phyloP scores from a whole-genome alignment of 129 eudicot genomes.

The Lactuca sativa region DNA sequence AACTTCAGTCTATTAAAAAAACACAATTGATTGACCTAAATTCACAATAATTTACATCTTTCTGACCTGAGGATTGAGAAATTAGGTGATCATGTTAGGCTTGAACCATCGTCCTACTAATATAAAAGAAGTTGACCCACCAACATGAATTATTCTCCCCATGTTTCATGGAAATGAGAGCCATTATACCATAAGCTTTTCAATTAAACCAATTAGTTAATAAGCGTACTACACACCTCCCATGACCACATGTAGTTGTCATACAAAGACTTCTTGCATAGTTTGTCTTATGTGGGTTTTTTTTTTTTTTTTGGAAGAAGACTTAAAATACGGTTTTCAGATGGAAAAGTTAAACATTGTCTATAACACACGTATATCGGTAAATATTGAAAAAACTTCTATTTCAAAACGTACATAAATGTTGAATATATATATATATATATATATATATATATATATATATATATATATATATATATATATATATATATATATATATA shows the following conservation, averaged over 20 bases:
- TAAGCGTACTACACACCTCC: constrained; percentile 37
- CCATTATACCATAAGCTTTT: constrained; percentile 30
- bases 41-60: constrained; percentile 15
- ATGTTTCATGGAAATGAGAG: constrained; percentile 38
- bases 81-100: constrained; percentile 37
- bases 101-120: constrained; percentile 38
- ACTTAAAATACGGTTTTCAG: neutral
- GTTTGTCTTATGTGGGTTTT: constrained; percentile 3
- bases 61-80: constrained; percentile 17
- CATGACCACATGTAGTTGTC: constrained; percentile 37
- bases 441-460: too few relatives aligned
- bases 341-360: neutral
- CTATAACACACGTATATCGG: neutral
- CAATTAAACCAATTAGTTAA: constrained; percentile 22
- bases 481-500: too few relatives aligned
- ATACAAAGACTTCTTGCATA: constrained; percentile 18
- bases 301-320: too few relatives aligned
- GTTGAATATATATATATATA: neutral
- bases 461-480: too few relatives aligned
- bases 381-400: neutral
- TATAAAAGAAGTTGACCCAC: constrained; percentile 30
- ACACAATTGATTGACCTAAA: constrained; percentile 22
- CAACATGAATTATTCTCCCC: constrained; percentile 36
- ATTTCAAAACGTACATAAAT: neutral
- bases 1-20: neutral